Percentiles rank a stretch among this genome's conserved stretches.
Conservation (phyloP, 2,329 filamentous ascomycete genomes). For the Laburnicola sp. region DNA sequence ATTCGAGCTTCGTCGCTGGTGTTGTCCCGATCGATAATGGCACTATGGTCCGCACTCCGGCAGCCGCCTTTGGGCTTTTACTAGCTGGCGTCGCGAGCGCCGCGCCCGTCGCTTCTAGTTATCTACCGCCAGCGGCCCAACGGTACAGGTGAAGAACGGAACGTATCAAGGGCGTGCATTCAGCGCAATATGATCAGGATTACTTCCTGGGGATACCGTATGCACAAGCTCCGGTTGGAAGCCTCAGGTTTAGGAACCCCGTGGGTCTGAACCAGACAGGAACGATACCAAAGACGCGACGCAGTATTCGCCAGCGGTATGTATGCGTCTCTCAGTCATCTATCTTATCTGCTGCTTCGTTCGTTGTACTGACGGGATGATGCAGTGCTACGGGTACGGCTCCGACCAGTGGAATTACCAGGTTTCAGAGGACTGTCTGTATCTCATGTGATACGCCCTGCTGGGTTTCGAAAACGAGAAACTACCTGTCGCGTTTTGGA, state of each 20-base stretch:
- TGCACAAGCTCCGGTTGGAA: conserved; percentile 57
- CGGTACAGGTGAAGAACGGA: conserved; percentile 38
- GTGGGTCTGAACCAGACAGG: conserved; percentile 52
- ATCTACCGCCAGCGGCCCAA: conserved; percentile 23
- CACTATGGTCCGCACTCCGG: too few relatives aligned
- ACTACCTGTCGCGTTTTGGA: conserved; percentile 58
- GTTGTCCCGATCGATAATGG: too few relatives aligned
- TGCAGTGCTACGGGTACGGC: conserved; percentile 40
- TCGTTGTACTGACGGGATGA: conserved; percentile 17
- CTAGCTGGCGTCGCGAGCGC: too few relatives aligned
- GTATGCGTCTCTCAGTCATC: not conserved
- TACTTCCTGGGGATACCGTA: conserved; percentile 58
- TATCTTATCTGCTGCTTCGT: not conserved
- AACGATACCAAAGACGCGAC: conserved; percentile 45
- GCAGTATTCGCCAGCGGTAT: conserved; percentile 36
- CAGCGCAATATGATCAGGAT: conserved; percentile 48
- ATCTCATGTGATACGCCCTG: conserved; percentile 55
- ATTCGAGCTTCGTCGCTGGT: too few relatives aligned
- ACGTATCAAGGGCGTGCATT: conserved; percentile 41
- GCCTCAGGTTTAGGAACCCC: conserved; percentile 58
- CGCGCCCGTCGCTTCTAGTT: too few relatives aligned
- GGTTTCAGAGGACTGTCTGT: conserved; percentile 57
- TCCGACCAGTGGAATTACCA: conserved; percentile 47
- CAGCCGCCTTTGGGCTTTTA: too few relatives aligned
- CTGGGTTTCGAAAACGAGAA: conserved; percentile 32